Evolutionary conservation across 306 rosid genomes (phyloP), one percentile per base, ranked within the genome.

Genomic region (Cyamopsis tetragonoloba): DNA sequence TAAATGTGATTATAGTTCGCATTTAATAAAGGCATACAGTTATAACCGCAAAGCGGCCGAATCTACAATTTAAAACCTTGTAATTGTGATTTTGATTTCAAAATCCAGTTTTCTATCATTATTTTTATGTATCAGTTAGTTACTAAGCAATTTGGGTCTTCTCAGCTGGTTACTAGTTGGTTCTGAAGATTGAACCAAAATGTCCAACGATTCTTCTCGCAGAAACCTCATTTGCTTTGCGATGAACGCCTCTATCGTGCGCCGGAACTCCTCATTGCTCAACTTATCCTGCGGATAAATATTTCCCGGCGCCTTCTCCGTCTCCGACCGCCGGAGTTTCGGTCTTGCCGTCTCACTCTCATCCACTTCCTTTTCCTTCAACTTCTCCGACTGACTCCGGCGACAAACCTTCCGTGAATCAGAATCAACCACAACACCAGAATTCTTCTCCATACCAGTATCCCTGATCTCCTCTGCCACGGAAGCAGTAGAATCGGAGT

Each of bases 201-300:
- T 69, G 22, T 80, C 71, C 7, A 69, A 4, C 11, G 81, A 79
- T 46, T 92, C 96, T 47, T 85, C 78, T 19, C 82, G 72, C 7
- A 87, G 90, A 47, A 85, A 77, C 85, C 70, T 89, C 87, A 66
- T 74, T 84, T 89, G 91, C 43, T 67, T 87, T 12, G 88, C 95
- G 2, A 89, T 92, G 79, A 92, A 92, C 10, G 72, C 95, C 37
- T 92, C 98, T 17, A 92, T 79, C 8, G 81, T 70, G 28, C 84
- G 85, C 76, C 79, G 86, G 70, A 89, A 92, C 79, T 92, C 98
- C 72, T 89, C 98, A 48, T 74, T 82, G 26, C 92, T 92, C 77
- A 92, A 50, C 19, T 81, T 72, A 42, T 91, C 91, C 34, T 78
- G 73, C 7, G 76, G 69, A 55, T 28, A 48, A 28, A 5, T 34